These are phyloP conservation scores for Otatea glauca DNA, from an alignment of 176 grass and related monocot species.

Conservation along the genomic window DNA sequence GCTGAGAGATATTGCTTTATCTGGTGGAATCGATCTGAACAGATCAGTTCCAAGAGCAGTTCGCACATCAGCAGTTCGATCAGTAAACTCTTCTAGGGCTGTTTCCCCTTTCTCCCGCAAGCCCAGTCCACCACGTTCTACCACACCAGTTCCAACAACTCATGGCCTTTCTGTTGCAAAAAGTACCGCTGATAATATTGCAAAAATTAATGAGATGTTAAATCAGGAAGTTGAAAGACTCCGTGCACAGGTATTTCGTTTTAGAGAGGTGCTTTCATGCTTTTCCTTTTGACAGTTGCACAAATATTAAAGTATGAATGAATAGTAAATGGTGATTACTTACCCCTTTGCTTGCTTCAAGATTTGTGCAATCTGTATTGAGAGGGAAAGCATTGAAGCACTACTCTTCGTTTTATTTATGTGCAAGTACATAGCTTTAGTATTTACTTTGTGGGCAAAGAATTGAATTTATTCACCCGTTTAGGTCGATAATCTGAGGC, in stretches of 20 bases:
- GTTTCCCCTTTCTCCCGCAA: conserved; percentile 94
- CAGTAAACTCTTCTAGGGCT: conserved; percentile 84
- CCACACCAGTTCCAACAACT: conserved; percentile 79
- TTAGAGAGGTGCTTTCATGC: too few relatives aligned
- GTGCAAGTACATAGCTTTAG: conserved; percentile 1
- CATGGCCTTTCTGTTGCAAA: conserved; percentile 82
- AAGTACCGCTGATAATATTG: conserved; percentile 68
- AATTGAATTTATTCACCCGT: conserved; percentile 14
- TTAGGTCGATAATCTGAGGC: conserved; percentile 89
- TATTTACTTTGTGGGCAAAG: conserved; percentile 3
- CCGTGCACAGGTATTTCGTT: conserved; percentile 69
- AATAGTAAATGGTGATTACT: too few relatives aligned
- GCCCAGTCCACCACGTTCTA: conserved; percentile 80
- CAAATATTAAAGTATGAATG: too few relatives aligned
- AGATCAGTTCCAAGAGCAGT: conserved; percentile 66
- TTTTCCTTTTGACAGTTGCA: too few relatives aligned
- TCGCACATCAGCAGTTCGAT: conserved; percentile 58
- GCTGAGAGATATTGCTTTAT: conserved; percentile 74
- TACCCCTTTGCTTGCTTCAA: too few relatives aligned
- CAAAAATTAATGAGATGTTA: conserved; percentile 84
- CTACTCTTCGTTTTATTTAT: too few relatives aligned
- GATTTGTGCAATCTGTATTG: too few relatives aligned
- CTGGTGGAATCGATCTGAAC: conserved; percentile 68
- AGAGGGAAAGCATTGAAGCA: too few relatives aligned
- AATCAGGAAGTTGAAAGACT: conserved; percentile 88